Evolutionary conservation across 208 protist species (phyloP).

Genomic region (Wallacemonas sp.): DNA sequence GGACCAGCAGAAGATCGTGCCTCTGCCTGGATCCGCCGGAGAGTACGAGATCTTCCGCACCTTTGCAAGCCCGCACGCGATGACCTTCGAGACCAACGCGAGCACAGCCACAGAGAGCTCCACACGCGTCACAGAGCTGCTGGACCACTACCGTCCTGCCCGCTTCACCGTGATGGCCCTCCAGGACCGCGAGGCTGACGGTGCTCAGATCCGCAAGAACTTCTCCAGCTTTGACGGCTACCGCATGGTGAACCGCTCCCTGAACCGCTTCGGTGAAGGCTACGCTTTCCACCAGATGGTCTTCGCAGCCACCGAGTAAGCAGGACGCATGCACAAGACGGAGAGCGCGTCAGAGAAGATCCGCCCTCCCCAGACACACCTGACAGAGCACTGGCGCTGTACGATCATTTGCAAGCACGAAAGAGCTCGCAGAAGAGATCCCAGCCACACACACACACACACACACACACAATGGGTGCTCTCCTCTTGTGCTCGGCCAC

Average conservation of each 20-base stretch:
- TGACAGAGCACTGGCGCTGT: too few species aligned
- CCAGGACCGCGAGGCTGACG: constrained; percentile 52
- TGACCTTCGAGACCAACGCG: constrained; percentile 82
- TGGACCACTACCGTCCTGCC: constrained; percentile 51
- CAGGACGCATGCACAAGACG: not conserved
- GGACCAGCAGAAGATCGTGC: constrained; percentile 34
- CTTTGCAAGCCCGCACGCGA: constrained; percentile 40
- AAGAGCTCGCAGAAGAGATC: too few species aligned
- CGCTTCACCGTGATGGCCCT: constrained; percentile 72
- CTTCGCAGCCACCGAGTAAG: constrained; percentile 38
- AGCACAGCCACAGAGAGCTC: constrained; percentile 23
- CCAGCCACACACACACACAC: constrained; percentile 3
- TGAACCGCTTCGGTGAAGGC: constrained; percentile 76
- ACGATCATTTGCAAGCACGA: too few species aligned
- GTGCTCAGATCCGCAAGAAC: constrained; percentile 24
- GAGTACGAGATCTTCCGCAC: constrained; percentile 75
- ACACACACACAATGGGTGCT: too few species aligned
- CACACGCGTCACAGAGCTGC: constrained; percentile 40
- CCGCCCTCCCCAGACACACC: too few species aligned
- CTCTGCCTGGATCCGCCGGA: constrained; percentile 24
- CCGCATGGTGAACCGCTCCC: constrained; percentile 52
- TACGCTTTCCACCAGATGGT: constrained; percentile 81
- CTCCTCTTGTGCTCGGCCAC: too few species aligned
- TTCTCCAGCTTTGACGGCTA: constrained; percentile 56
- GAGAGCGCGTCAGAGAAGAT: not conserved